Percentiles rank a stretch among this genome's conserved stretches.
phyloP scores from a whole-genome alignment of 495 filamentous ascomycete genomes.

The Penicillium riverlandense region DNA sequence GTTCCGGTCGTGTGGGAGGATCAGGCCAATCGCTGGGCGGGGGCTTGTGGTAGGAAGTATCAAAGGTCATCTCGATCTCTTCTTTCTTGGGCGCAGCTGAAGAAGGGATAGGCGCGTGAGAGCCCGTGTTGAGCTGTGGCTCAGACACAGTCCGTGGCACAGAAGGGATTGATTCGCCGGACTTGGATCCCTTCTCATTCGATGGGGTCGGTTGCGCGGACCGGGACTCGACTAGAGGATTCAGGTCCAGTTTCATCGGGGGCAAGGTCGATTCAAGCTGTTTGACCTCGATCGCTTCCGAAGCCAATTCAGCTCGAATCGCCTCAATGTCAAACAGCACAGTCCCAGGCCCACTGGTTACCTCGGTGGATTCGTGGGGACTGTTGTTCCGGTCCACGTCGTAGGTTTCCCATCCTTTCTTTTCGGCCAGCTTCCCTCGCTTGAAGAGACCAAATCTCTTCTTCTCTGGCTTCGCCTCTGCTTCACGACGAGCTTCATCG shows the following conservation, averaged over 20 bases:
- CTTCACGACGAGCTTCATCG: conserved; percentile 82
- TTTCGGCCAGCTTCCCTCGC: conserved; percentile 63
- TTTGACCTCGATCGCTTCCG: conserved; percentile 65
- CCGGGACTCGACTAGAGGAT: conserved; percentile 17
- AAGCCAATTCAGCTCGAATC: conserved; percentile 78
- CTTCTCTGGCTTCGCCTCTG: conserved; percentile 66
- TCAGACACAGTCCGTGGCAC: conserved; percentile 26
- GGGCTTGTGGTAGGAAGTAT: conserved; percentile 47
- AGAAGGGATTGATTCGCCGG: conserved; percentile 13
- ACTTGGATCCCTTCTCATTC: conserved; percentile 43
- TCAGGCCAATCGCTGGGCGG: conserved; percentile 13
- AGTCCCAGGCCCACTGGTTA: conserved; percentile 23
- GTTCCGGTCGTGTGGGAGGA: conserved; percentile 23
- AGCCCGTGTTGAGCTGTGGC: conserved; percentile 14
- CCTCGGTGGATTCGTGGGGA: conserved; percentile 17
- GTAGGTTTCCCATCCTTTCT: conserved; percentile 95
- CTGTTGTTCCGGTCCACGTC: conserved; percentile 44
- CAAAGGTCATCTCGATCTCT: conserved; percentile 68
- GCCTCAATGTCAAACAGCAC: conserved; percentile 96
- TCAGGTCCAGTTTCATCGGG: conserved; percentile 73
- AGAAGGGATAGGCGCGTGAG: conserved; percentile 10
- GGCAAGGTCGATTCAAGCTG: conserved; percentile 84
- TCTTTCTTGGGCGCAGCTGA: conserved; percentile 29
- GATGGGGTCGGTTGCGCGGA: conserved; percentile 23
- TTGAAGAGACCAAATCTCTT: conserved; percentile 74